These are phyloP conservation scores for Gastrolobium villosum DNA, from an alignment of 306 rosid genomes.

Conservation along the genomic window DNA sequence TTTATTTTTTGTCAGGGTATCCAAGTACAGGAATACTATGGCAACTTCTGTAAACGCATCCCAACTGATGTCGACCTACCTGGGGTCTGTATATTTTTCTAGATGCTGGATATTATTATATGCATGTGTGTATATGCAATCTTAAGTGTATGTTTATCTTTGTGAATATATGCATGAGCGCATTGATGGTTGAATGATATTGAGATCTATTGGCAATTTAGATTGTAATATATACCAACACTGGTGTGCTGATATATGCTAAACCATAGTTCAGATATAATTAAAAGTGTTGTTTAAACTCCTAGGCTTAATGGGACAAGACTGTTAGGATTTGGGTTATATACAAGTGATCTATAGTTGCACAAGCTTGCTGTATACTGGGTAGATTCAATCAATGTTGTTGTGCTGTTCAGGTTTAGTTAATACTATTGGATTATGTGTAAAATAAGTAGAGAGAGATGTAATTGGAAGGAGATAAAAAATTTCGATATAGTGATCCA, in stretches of 20 bases:
- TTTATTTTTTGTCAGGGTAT: slow-evolving; percentile 73
- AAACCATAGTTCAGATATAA: slow-evolving; percentile 27
- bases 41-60: slow-evolving; percentile 93
- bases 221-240: neutral
- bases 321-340: neutral
- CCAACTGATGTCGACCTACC: slow-evolving; percentile 97
- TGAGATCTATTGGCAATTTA: slow-evolving; percentile 30
- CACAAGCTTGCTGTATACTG: neutral
- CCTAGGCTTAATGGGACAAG: neutral
- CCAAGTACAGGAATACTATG: slow-evolving; percentile 94
- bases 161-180: slow-evolving; percentile 2
- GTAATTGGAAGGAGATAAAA: neutral
- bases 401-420: slow-evolving; percentile 1
- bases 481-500: neutral
- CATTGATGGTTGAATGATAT: slow-evolving; percentile 40
- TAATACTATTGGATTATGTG: neutral
- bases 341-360: neutral
- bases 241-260: neutral
- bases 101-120: slow-evolving; percentile 35
- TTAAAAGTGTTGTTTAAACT: slow-evolving; percentile 10
- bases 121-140: slow-evolving; percentile 22
- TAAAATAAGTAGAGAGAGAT: neutral
- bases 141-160: slow-evolving; percentile 19
- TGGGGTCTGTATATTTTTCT: slow-evolving; percentile 78
- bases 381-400: slow-evolving; percentile 5